Percentiles rank a stretch among this genome's conserved stretches.
These are phyloP conservation scores for Heterobasidion parviporum DNA, from an alignment of 1,284 basidiomycete genomes.

Conservation along the genomic window DNA sequence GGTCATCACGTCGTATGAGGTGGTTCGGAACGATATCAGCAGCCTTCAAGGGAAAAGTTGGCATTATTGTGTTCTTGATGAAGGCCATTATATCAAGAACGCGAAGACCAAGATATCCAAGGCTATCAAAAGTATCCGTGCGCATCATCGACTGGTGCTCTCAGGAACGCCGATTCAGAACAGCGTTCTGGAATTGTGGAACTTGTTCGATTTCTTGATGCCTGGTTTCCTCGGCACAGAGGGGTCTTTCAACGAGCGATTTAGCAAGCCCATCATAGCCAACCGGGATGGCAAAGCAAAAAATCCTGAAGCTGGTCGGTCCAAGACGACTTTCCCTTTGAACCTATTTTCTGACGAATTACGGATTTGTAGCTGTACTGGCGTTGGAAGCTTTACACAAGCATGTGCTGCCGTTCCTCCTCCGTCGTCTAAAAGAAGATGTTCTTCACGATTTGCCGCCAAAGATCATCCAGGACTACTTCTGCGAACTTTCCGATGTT, in stretches of 20 bases:
- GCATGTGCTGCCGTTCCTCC: slow-evolving; percentile 97
- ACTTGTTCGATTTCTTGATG: slow-evolving; percentile 99
- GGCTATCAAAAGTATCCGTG: slow-evolving; percentile 87
- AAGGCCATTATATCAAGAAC: slow-evolving; percentile 99
- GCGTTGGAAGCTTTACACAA: slow-evolving; percentile 97
- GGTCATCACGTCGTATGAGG: slow-evolving; percentile 96
- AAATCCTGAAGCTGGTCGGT: slow-evolving; percentile 86
- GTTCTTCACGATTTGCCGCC: slow-evolving; percentile 95
- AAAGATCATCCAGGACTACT: slow-evolving; percentile 99
- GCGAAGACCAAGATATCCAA: slow-evolving; percentile 97
- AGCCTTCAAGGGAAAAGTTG: slow-evolving; percentile 73
- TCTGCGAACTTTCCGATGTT: slow-evolving; percentile 92
- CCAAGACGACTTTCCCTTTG: neutral
- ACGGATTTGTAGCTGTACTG: slow-evolving; percentile 58
- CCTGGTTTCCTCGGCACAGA: slow-evolving; percentile 97
- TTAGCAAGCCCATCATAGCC: slow-evolving; percentile 92
- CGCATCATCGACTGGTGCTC: slow-evolving; percentile 89
- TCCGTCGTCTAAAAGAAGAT: slow-evolving; percentile 96
- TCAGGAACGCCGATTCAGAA: slow-evolving; percentile 99
- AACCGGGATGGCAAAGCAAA: slow-evolving; percentile 95
- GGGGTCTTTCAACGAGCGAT: slow-evolving; percentile 91
- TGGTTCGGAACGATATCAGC: slow-evolving; percentile 90
- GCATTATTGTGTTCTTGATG: slow-evolving; percentile 97
- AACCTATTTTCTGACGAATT: no score
- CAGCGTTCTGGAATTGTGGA: slow-evolving; percentile 98